A percentile compares a stretch with the other conserved stretches of the same genome.
Conservation (phyloP, 352 stramenopile species). For the Phytophthora sp. region DNA sequence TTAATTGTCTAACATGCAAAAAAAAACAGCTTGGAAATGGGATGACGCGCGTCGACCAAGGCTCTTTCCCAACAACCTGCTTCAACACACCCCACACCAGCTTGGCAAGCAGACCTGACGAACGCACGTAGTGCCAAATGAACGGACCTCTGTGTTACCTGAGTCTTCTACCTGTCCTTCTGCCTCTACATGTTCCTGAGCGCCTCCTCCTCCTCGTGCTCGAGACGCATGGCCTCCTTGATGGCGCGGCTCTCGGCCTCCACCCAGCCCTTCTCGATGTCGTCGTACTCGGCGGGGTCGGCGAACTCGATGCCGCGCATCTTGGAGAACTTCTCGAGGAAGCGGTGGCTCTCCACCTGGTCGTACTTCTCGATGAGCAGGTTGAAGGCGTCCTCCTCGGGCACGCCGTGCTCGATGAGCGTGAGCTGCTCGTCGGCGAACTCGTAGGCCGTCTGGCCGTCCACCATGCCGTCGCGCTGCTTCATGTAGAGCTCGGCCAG, state of each 20-base stretch:
- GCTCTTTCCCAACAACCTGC: no score
- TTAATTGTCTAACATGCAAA: no score
- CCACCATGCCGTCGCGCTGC: slow-evolving; percentile 65
- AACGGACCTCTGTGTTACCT: no score
- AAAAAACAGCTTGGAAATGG: no score
- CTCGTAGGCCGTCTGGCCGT: slow-evolving; percentile 85
- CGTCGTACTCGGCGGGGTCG: slow-evolving; percentile 77
- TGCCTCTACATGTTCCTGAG: slow-evolving; percentile 64
- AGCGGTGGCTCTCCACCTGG: slow-evolving; percentile 78
- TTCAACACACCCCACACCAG: no score
- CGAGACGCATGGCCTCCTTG: slow-evolving; percentile 86
- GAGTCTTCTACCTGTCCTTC: background rate
- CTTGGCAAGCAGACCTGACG: no score
- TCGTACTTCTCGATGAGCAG: slow-evolving; percentile 88
- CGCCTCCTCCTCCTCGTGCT: slow-evolving; percentile 83
- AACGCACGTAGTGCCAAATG: no score
- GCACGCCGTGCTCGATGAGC: slow-evolving; percentile 82
- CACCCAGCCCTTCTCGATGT: slow-evolving; percentile 85
- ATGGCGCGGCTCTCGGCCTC: slow-evolving; percentile 78
- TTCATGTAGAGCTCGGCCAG: slow-evolving; percentile 86
- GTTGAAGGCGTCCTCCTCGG: slow-evolving; percentile 80
- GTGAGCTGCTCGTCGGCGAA: slow-evolving; percentile 88
- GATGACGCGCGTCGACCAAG: no score
- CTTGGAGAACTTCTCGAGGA: slow-evolving; percentile 84
- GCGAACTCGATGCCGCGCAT: slow-evolving; percentile 83